Percentiles rank a stretch among this genome's conserved stretches.
Conservation (phyloP, 2,329 filamentous ascomycete genomes). For the Fusarium nygamai region DNA sequence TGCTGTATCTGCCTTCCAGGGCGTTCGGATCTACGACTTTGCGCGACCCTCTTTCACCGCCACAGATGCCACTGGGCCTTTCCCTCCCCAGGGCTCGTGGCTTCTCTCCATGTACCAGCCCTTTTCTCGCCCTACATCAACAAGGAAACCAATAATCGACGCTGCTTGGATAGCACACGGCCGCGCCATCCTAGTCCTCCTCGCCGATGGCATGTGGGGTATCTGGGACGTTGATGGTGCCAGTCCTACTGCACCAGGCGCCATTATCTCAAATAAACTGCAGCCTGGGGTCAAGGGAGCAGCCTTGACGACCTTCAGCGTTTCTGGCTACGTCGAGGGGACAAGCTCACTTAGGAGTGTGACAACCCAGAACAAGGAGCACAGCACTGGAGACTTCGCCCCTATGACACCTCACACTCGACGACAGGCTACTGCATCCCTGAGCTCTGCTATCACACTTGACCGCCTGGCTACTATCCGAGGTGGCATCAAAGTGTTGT, state of each 20-base stretch:
- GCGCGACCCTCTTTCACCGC: constrained; percentile 61
- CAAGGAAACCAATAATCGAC: constrained; percentile 69
- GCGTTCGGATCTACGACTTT: constrained; percentile 71
- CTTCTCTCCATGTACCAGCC: constrained; percentile 69
- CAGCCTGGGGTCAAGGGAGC: constrained; percentile 65
- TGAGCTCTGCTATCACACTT: constrained; percentile 54
- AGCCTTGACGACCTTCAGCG: constrained; percentile 66
- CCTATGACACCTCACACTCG: constrained; percentile 73
- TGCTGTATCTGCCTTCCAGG: constrained; percentile 63
- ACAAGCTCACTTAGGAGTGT: constrained; percentile 63
- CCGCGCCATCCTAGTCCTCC: constrained; percentile 65
- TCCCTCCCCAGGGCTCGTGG: constrained; percentile 70
- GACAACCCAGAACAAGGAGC: constrained; percentile 48
- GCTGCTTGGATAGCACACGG: constrained; percentile 71
- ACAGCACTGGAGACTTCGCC: constrained; percentile 62
- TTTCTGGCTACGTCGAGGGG: constrained; percentile 69
- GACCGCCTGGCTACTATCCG: constrained; percentile 63
- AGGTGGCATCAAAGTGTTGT: constrained; percentile 63
- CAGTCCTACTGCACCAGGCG: constrained; percentile 55
- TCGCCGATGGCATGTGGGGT: constrained; percentile 74
- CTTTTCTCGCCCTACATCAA: constrained; percentile 59
- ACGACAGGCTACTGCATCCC: constrained; percentile 60
- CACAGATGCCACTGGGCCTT: constrained; percentile 60
- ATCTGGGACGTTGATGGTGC: constrained; percentile 73
- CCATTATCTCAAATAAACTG: constrained; percentile 60